A percentile compares a stretch with the other conserved stretches of the same genome.
These are phyloP conservation scores for Tricholoma sp. DNA, from an alignment of 768 basidiomycete species.

Conservation along the genomic window DNA sequence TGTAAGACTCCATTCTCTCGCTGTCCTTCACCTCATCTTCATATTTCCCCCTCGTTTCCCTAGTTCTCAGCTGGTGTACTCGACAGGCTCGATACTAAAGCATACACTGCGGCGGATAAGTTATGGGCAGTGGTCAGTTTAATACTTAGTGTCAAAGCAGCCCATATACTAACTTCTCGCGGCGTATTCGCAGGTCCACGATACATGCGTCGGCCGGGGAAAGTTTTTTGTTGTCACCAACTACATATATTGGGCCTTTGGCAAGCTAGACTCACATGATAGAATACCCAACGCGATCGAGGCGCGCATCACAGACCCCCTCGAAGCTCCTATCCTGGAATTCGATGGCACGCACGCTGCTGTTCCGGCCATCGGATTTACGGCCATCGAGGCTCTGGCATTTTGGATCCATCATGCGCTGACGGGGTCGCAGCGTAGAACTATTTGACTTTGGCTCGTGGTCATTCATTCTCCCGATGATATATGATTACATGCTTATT, in stretches of 20 bases:
- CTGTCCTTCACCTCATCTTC: not conserved
- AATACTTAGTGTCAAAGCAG: not conserved
- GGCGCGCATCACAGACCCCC: conserved; percentile 11
- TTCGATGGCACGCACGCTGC: conserved; percentile 6
- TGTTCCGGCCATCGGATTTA: conserved; percentile 8
- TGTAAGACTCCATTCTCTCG: conserved; percentile 6
- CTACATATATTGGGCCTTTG: conserved; percentile 22
- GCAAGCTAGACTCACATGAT: conserved; percentile 7
- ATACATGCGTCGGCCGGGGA: conserved; percentile 17
- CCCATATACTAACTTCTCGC: too few species aligned
- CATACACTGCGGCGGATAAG: conserved; percentile 11
- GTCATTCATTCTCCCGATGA: too few species aligned
- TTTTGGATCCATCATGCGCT: conserved; percentile 12
- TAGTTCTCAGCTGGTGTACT: conserved; percentile 12
- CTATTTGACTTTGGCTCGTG: not conserved
- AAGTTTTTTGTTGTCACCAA: conserved; percentile 20
- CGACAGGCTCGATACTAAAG: conserved; percentile 11
- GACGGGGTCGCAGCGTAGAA: not conserved
- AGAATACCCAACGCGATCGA: conserved; percentile 4
- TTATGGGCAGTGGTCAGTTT: conserved; percentile 23
- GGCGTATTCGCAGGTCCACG: conserved; percentile 13
- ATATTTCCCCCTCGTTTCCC: not conserved
- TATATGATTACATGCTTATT: too few species aligned
- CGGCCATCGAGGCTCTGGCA: conserved; percentile 15
- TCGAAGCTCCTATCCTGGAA: conserved; percentile 13